Conservation (phyloP, 176 grass and related monocot species). For the Neostapfia colusana region DNA sequence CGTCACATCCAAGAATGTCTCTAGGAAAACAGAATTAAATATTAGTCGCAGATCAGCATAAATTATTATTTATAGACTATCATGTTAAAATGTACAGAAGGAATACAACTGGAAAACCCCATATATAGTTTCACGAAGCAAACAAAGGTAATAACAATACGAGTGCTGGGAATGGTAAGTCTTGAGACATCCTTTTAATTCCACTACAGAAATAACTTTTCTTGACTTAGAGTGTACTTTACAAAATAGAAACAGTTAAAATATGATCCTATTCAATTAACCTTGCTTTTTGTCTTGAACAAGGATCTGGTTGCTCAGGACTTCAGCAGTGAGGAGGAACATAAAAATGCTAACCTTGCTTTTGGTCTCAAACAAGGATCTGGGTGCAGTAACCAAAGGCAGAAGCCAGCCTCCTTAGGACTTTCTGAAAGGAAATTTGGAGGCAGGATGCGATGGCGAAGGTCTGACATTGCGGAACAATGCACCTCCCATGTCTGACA, state of each 20-base stretch:
- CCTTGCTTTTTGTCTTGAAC: neutral
- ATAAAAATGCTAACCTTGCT: conserved; percentile 59
- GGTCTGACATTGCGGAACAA: conserved; percentile 84
- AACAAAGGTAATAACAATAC: conserved; percentile 12
- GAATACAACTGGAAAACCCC: neutral
- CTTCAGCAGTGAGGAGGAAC: neutral
- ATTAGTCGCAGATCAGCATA: conserved; percentile 35
- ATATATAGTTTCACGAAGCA: conserved; percentile 9
- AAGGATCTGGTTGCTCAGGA: neutral
- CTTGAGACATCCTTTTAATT: conserved; percentile 9
- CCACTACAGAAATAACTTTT: conserved; percentile 8
- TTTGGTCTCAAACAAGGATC: conserved; percentile 86
- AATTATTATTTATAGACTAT: conserved; percentile 27
- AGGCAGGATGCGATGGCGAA: conserved; percentile 81
- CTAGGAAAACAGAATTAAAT: conserved; percentile 45
- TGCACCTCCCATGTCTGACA: conserved; percentile 83
- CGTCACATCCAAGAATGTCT: conserved; percentile 75
- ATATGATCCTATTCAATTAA: conserved; percentile 6
- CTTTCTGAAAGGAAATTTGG: conserved; percentile 85
- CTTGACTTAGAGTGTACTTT: neutral
- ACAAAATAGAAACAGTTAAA: neutral
- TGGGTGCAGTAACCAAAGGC: conserved; percentile 93
- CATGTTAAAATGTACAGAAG: neutral
- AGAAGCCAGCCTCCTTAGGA: conserved; percentile 87
- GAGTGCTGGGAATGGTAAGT: neutral